These are phyloP conservation scores for Pleurotus ostreatus DNA, from an alignment of 768 basidiomycete genomes.

Conservation along the genomic window DNA sequence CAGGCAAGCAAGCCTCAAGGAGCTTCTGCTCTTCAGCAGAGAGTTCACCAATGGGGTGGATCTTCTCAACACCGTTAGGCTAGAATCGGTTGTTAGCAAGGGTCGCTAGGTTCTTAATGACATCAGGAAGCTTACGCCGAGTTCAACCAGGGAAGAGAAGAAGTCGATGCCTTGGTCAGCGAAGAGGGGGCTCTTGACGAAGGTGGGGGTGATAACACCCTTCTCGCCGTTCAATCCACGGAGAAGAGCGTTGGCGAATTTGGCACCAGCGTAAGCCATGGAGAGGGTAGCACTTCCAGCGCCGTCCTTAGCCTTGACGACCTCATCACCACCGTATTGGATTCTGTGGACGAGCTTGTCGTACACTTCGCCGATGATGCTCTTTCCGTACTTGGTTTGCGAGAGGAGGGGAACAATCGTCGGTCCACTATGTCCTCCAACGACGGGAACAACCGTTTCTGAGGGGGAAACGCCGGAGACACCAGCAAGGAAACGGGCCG, in stretches of 20 bases:
- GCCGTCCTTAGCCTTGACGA: slow-evolving; percentile 96
- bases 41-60: slow-evolving; percentile 78
- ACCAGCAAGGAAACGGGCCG: slow-evolving; percentile 83
- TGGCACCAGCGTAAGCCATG: slow-evolving; percentile 94
- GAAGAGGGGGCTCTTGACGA: slow-evolving; percentile 87
- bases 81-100: slow-evolving; percentile 18
- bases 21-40: slow-evolving; percentile 82
- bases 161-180: slow-evolving; percentile 84
- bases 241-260: slow-evolving; percentile 81
- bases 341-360: slow-evolving; percentile 86
- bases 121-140: slow-evolving; percentile 62
- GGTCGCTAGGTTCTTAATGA: no score
- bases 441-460: slow-evolving; percentile 74
- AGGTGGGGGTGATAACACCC: slow-evolving; percentile 79
- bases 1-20: slow-evolving; percentile 82
- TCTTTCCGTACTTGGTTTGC: slow-evolving; percentile 68
- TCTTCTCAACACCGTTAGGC: slow-evolving; percentile 89
- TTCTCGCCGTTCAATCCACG: slow-evolving; percentile 86
- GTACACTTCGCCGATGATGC: slow-evolving; percentile 70
- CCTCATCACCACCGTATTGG: slow-evolving; percentile 97
- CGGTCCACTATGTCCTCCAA: slow-evolving; percentile 95
- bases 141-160: slow-evolving; percentile 93
- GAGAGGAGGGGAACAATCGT: slow-evolving; percentile 97
- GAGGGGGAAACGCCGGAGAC: slow-evolving; percentile 62
- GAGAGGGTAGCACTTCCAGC: slow-evolving; percentile 92